Base-by-base conservation (phyloP, 176 grass and related monocot genomes). In the Metroxylon sagu region DNA sequence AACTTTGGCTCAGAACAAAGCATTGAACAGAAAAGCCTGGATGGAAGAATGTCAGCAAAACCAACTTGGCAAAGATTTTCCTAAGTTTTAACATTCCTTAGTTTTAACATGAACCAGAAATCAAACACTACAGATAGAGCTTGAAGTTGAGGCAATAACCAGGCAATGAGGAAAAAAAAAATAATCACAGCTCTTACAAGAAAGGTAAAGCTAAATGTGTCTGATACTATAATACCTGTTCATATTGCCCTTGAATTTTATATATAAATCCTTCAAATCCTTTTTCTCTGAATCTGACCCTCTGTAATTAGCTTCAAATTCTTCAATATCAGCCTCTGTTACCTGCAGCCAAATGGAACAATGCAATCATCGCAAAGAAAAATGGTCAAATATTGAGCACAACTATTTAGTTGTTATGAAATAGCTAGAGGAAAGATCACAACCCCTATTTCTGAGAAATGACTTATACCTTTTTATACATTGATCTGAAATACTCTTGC, bases 271-370 rank as follows among this genome's bases (percentile, higher is more conserved):
- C 58, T 98, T 85, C 55, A 98, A 54, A 59, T 98, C 93, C 30
- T 83, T 98, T 59, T 89, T 89, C 76, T 92, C 93, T 68, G 84
- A 83, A 75, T 92, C 82, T 72, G 93, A 98, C 19, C 93, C 93
- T 83, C 88, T 89, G 67, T 98, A 98, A 43, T 72, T 92, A 65
- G 84, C 88, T 76, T 92, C 84, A 62, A 98, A 98, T 57, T 92
- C 84, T 76, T 98, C 88, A 76, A 98, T 92, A 48, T 92, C 93
- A 84, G 88, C 88, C 64, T 88, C 93, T 0, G 87, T 92, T 52
- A 98, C 79, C 88, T 98, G 51, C 16, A 60, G 54, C 49, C 30
- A 43, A 2, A 65, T 31, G 48, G 43, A 75, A 4, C 25, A 29
- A 59, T 17, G 12, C 48, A 17, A 19, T 8, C 43, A 26, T 16